Conservation (phyloP, 1,284 basidiomycete species). For the Boletus nobilissimus region DNA sequence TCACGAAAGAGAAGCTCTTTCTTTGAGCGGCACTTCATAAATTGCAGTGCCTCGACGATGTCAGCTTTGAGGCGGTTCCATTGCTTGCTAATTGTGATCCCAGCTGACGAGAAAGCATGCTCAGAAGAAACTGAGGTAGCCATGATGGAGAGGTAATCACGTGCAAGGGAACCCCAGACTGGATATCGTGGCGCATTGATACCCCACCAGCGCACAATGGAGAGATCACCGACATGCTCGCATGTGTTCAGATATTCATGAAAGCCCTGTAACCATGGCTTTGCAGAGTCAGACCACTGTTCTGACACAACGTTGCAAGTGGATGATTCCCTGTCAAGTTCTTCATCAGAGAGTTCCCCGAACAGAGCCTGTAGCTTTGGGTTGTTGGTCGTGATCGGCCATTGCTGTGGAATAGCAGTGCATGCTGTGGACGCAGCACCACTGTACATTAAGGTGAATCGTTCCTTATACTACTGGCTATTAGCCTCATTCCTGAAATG, state of each 20-base stretch:
- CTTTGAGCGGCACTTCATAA: neutral
- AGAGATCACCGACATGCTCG: neutral
- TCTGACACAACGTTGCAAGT: no score
- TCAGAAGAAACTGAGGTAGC: neutral
- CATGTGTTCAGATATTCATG: no score
- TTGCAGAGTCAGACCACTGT: no score
- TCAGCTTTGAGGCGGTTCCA: neutral
- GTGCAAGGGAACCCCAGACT: slow-evolving; percentile 5
- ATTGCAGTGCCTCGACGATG: slow-evolving; percentile 9
- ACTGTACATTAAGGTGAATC: no score
- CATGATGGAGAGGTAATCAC: slow-evolving; percentile 1
- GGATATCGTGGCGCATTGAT: slow-evolving; percentile 3
- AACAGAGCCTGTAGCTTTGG: neutral
- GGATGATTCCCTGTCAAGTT: no score
- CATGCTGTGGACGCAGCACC: no score
- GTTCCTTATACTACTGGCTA: no score
- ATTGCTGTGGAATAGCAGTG: no score
- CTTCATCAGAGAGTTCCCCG: neutral
- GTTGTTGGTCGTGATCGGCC: no score
- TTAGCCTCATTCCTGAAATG: no score
- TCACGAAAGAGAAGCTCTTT: neutral
- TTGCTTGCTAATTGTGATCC: neutral
- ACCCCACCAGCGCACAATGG: slow-evolving; percentile 11
- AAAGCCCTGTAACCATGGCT: no score
- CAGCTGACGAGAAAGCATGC: neutral